Evolutionary conservation across 768 basidiomycete species (phyloP).

Genomic region (Agrocybe praecox): DNA sequence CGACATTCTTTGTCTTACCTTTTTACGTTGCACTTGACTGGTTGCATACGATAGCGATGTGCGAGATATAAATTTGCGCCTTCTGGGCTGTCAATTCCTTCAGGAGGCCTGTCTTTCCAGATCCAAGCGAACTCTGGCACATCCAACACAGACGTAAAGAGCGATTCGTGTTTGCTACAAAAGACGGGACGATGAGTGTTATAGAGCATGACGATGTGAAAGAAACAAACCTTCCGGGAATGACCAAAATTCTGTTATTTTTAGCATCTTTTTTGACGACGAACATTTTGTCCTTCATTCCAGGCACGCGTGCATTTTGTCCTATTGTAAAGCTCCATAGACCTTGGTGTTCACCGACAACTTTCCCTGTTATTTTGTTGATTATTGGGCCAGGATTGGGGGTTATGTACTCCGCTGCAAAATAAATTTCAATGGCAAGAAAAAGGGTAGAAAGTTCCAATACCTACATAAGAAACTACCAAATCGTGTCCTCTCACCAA

Average conservation of each 20-base stretch:
- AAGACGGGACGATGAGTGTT: background rate
- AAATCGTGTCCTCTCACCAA: slow-evolving; percentile 80
- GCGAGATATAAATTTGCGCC: slow-evolving; percentile 58
- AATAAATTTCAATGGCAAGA: background rate
- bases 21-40: slow-evolving; percentile 53
- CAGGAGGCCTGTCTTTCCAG: slow-evolving; percentile 63
- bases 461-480: slow-evolving; percentile 68
- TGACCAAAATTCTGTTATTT: slow-evolving; percentile 74
- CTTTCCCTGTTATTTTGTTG: slow-evolving; percentile 52
- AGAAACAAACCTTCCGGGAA: slow-evolving; percentile 63
- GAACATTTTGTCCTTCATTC: slow-evolving; percentile 64
- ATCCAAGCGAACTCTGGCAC: slow-evolving; percentile 75
- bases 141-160: slow-evolving; percentile 43
- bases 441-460: background rate
- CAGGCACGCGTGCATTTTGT: slow-evolving; percentile 69
- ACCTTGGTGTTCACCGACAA: slow-evolving; percentile 67
- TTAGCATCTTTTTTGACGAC: slow-evolving; percentile 70
- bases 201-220: too few relatives aligned
- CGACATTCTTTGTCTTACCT: slow-evolving; percentile 37
- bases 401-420: slow-evolving; percentile 75
- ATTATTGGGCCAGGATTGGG: slow-evolving; percentile 73
- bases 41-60: slow-evolving; percentile 70
- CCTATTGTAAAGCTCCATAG: slow-evolving; percentile 89
- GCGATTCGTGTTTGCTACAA: slow-evolving; percentile 58
- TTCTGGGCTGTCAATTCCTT: slow-evolving; percentile 34